These are phyloP conservation scores for Dittrichia graveolens DNA, from an alignment of 129 eudicot genomes.

Conservation along the genomic window DNA sequence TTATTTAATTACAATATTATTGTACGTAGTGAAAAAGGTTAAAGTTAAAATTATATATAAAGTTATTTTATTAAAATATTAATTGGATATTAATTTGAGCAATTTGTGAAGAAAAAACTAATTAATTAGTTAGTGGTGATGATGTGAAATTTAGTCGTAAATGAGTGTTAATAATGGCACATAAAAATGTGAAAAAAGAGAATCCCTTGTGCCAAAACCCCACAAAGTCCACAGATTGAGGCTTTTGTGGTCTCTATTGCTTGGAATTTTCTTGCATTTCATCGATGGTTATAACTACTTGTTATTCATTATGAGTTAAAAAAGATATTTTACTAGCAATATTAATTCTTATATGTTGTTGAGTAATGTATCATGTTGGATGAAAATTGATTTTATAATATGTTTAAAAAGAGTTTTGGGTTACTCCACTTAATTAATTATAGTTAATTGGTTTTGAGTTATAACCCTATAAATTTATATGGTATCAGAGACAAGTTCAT, in stretches of 20 bases:
- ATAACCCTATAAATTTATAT: no score
- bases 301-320: no score
- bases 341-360: background rate
- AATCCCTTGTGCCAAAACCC: conserved; percentile 43
- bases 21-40: conserved; percentile 23
- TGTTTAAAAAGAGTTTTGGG: no score
- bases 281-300: conserved; percentile 26
- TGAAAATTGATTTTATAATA: no score
- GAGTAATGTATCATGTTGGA: no score
- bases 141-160: conserved; percentile 22
- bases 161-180: conserved; percentile 42
- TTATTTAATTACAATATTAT: conserved; percentile 15
- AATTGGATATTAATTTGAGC: background rate
- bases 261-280: conserved; percentile 34
- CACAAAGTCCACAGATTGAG: conserved; percentile 33
- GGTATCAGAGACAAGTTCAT: no score
- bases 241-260: conserved; percentile 41
- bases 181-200: conserved; percentile 32
- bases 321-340: no score
- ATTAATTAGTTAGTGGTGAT: conserved; percentile 23
- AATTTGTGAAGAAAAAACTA: background rate
- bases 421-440: no score
- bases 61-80: background rate
- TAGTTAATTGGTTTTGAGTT: no score
- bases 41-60: background rate